Conservation (phyloP, 371 early-diverging fungal genomes). For the Mortierella sp. region DNA sequence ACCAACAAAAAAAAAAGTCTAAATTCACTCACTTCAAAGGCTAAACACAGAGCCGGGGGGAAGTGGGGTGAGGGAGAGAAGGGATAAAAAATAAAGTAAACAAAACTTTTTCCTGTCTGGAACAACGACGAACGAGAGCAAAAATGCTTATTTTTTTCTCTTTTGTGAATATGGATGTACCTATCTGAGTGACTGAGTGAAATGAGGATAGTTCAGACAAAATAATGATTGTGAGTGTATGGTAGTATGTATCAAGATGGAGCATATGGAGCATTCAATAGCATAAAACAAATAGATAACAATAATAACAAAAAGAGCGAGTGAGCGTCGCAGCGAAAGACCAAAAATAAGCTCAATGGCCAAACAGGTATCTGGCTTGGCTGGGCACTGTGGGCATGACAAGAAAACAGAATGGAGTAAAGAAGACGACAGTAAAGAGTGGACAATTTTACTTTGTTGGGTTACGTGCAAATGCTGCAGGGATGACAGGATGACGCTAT, state of each 20-base stretch:
- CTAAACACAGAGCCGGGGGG: constrained; percentile 46
- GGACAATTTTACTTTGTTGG: constrained; percentile 9
- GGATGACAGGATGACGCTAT: constrained; percentile 14
- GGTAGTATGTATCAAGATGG: not conserved
- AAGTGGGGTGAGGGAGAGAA: not conserved
- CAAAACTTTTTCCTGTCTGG: constrained; percentile 8
- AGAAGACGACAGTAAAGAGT: not conserved
- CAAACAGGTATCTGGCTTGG: constrained; percentile 13
- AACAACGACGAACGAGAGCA: constrained; percentile 8
- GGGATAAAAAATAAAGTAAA: constrained; percentile 12
- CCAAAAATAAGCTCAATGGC: not conserved
- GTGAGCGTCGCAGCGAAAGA: constrained; percentile 3
- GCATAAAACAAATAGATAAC: not conserved
- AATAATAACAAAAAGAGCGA: not conserved
- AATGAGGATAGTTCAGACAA: not conserved
- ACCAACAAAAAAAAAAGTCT: constrained; percentile 3
- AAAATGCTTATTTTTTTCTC: constrained; percentile 11
- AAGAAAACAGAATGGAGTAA: not conserved
- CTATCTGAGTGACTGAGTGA: not conserved
- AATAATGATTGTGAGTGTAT: not conserved
- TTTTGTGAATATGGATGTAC: not conserved
- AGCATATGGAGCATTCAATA: not conserved
- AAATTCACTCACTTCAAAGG: constrained; percentile 13
- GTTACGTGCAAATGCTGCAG: constrained; percentile 4
- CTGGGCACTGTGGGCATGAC: not conserved